These are phyloP conservation scores for Fusarium sororula DNA, from an alignment of 2,329 filamentous ascomycete genomes.

Conservation along the genomic window DNA sequence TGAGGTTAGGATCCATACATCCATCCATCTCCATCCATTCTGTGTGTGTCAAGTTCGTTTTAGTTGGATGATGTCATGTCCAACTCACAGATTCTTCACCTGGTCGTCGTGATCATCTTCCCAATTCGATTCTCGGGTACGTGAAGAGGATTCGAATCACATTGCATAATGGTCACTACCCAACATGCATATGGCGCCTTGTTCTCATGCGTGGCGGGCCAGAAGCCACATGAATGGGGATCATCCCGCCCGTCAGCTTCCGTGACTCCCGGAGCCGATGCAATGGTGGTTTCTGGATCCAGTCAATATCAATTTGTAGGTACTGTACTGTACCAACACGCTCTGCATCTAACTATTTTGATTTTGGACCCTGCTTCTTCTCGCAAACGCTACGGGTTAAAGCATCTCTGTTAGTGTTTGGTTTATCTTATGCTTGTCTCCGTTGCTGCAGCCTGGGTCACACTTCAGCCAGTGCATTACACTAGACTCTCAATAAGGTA, in stretches of 20 bases:
- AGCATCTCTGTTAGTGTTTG: neutral
- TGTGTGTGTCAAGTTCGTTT: neutral
- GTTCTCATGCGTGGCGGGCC: conserved; percentile 3
- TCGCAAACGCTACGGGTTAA: neutral
- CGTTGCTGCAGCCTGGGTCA: neutral
- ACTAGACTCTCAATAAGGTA: conserved; percentile 17
- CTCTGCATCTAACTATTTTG: neutral
- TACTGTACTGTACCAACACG: neutral
- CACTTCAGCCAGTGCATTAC: conserved; percentile 10
- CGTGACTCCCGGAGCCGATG: conserved; percentile 27
- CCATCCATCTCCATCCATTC: neutral
- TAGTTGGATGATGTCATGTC: conserved; percentile 26
- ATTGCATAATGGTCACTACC: neutral
- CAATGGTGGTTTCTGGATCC: conserved; percentile 12
- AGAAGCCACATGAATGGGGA: conserved; percentile 2
- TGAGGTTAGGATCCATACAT: conserved; percentile 1
- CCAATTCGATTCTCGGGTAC: neutral
- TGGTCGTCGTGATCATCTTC: neutral
- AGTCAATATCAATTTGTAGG: neutral
- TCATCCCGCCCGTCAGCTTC: conserved; percentile 18
- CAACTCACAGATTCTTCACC: neutral
- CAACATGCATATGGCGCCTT: conserved; percentile 10
- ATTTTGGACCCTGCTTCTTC: neutral
- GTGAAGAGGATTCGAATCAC: neutral
- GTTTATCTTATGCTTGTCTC: conserved; percentile 2